Percentiles rank a stretch among this genome's conserved stretches.
Evolutionary conservation across 768 basidiomycete genomes (phyloP).

Genomic region (Tylopilus balloui): DNA sequence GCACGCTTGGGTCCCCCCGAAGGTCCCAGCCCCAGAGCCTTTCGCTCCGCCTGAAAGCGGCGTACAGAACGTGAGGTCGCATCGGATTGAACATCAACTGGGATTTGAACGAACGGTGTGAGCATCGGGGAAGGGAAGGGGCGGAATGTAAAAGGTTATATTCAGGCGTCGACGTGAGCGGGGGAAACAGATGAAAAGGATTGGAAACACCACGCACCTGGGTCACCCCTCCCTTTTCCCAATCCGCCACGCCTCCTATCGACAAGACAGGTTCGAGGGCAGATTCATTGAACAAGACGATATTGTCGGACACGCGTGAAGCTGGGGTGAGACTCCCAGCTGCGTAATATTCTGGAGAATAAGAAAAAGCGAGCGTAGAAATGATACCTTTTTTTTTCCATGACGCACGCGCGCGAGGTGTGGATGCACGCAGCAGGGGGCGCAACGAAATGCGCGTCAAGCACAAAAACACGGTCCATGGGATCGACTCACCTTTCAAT

Average conservation of each 20-base stretch:
- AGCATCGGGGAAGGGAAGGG: too few species aligned
- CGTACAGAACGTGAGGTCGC: slow-evolving; percentile 68
- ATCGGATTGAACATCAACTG: slow-evolving; percentile 77
- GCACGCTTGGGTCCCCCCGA: slow-evolving; percentile 47
- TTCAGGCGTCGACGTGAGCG: neutral
- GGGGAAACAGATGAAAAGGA: neutral
- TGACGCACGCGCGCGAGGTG: neutral
- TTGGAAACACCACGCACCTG: slow-evolving; percentile 38
- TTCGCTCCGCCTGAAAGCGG: slow-evolving; percentile 62
- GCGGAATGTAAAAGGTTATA: too few species aligned
- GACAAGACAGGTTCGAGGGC: slow-evolving; percentile 55
- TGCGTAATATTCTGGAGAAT: slow-evolving; percentile 64
- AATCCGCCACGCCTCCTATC: slow-evolving; percentile 49
- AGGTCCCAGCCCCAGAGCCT: slow-evolving; percentile 77
- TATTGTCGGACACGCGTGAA: slow-evolving; percentile 43
- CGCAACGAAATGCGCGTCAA: neutral
- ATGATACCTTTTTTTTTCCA: slow-evolving; percentile 66
- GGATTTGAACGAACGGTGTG: neutral
- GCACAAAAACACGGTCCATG: neutral
- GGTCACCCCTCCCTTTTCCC: slow-evolving; percentile 37
- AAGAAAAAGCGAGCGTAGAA: slow-evolving; percentile 76
- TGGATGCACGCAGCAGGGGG: neutral
- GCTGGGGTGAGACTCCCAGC: slow-evolving; percentile 68
- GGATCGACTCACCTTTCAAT: slow-evolving; percentile 65
- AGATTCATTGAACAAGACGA: slow-evolving; percentile 63